These are phyloP conservation scores for Setaria viridis DNA, from an alignment of 202 grass and related monocot genomes.

Conservation along the genomic window DNA sequence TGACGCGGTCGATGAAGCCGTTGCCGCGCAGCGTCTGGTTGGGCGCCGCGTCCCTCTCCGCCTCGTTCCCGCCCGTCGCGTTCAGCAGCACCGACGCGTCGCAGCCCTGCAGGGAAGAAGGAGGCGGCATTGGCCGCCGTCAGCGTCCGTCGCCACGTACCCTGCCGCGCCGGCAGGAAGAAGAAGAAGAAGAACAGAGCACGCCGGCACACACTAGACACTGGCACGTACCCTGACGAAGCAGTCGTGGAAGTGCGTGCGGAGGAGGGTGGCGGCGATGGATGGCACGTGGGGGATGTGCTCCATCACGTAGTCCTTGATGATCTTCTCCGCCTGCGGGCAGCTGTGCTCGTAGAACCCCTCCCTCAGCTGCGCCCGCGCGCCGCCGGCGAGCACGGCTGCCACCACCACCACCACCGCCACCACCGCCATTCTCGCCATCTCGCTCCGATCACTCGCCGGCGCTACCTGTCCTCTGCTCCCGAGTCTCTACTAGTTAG, in stretches of 20 bases:
- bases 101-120: constrained; percentile 61
- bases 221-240: constrained; percentile 72
- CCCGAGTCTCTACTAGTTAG: neutral
- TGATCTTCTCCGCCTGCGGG: constrained; percentile 77
- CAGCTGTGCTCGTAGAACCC: constrained; percentile 76
- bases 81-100: constrained; percentile 89
- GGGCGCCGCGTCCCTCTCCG: constrained; percentile 74
- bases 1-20: constrained; percentile 70
- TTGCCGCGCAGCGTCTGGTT: constrained; percentile 82
- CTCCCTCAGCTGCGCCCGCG: constrained; percentile 47
- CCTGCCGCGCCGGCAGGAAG: neutral
- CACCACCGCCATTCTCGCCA: neutral
- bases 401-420: neutral
- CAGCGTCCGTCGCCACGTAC: constrained; percentile 13
- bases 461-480: neutral
- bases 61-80: constrained; percentile 51
- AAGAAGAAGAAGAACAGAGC: neutral
- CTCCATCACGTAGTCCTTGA: constrained; percentile 58
- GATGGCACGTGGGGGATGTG: constrained; percentile 72
- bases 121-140: neutral
- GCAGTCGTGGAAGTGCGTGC: constrained; percentile 99
- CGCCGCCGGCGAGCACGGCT: neutral
- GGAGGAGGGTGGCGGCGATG: constrained; percentile 78
- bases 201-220: no score
- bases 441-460: neutral